phyloP scores from a whole-genome alignment of 2,329 filamentous ascomycete genomes.

The Penicillium sp. region DNA sequence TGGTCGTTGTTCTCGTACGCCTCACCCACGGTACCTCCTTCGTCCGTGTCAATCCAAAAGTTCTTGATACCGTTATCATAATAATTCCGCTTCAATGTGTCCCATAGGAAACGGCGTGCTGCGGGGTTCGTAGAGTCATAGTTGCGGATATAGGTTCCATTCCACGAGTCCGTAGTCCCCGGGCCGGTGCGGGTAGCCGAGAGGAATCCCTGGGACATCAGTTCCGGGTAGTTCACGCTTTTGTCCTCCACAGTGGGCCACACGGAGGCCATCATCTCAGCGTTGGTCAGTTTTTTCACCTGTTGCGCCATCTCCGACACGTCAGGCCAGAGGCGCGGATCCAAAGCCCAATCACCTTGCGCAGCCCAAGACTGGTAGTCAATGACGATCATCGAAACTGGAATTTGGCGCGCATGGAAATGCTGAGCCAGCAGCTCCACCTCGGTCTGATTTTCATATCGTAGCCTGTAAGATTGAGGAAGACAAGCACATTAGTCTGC shows the following conservation, averaged over 20 bases:
- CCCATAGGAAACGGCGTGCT: conserved; percentile 59
- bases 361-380: conserved; percentile 66
- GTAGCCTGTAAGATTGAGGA: too few relatives aligned
- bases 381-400: conserved; percentile 62
- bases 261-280: conserved; percentile 67
- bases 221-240: conserved; percentile 60
- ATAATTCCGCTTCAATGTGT: conserved; percentile 59
- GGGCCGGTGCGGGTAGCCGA: conserved; percentile 60
- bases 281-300: conserved; percentile 52
- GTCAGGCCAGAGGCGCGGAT: conserved; percentile 62
- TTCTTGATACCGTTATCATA: conserved; percentile 59
- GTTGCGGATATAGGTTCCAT: conserved; percentile 58
- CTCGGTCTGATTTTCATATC: conserved; percentile 65
- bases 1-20: conserved; percentile 45
- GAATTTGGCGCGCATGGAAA: conserved; percentile 54
- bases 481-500: too few relatives aligned
- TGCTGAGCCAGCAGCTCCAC: conserved; percentile 58
- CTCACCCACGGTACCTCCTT: conserved; percentile 42
- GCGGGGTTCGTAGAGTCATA: conserved; percentile 61
- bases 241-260: conserved; percentile 64
- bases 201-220: conserved; percentile 59
- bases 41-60: conserved; percentile 69
- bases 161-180: conserved; percentile 57
- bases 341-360: conserved; percentile 67
- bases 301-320: conserved; percentile 62